Evolutionary conservation across 495 filamentous ascomycete genomes (phyloP).

Genomic region (Tuber aestivum): DNA sequence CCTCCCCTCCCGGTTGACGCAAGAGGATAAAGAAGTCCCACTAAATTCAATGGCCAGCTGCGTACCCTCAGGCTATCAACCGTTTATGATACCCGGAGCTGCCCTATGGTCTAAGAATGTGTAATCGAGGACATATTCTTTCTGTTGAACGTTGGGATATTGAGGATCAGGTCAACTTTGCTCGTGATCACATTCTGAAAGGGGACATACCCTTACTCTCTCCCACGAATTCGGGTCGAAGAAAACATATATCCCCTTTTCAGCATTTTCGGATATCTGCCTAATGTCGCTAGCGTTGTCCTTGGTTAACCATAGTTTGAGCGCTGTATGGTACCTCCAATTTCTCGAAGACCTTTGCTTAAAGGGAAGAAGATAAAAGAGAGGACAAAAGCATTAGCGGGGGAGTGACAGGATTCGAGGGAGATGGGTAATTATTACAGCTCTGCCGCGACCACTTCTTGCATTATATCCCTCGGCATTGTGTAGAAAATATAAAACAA

Average conservation of each 20-base stretch:
- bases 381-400: neutral
- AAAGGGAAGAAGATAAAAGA: slow-evolving; percentile 18
- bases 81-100: slow-evolving; percentile 30
- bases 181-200: slow-evolving; percentile 11
- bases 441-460: slow-evolving; percentile 64
- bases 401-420: neutral
- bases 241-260: slow-evolving; percentile 66
- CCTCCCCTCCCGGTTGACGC: neutral
- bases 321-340: slow-evolving; percentile 69
- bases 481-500: slow-evolving; percentile 75
- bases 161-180: neutral
- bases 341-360: slow-evolving; percentile 50
- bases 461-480: slow-evolving; percentile 64
- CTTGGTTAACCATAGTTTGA: slow-evolving; percentile 69
- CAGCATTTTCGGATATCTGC: slow-evolving; percentile 54
- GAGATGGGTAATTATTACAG: slow-evolving; percentile 45
- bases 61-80: neutral
- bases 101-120: slow-evolving; percentile 37
- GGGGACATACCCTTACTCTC: slow-evolving; percentile 57
- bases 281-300: slow-evolving; percentile 53
- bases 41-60: neutral
- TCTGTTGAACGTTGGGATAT: slow-evolving; percentile 23
- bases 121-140: slow-evolving; percentile 43
- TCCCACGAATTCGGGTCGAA: slow-evolving; percentile 66
- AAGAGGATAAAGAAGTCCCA: neutral